These are phyloP conservation scores for Cenchrus fungigraminus DNA, from an alignment of 176 grass and related monocot genomes.

Conservation along the genomic window DNA sequence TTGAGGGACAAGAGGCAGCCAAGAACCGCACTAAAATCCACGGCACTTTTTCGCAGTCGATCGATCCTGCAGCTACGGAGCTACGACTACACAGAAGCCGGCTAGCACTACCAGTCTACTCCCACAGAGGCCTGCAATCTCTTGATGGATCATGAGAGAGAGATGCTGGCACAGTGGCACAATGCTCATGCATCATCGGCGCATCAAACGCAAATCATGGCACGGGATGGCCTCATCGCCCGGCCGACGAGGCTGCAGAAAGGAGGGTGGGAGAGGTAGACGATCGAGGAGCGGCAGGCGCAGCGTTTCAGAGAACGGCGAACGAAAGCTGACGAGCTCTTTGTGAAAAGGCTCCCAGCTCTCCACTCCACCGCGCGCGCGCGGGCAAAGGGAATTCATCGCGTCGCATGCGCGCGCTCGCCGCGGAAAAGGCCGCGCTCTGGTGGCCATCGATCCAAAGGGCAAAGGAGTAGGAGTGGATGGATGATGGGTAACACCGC, in stretches of 20 bases:
- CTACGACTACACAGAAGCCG: too few relatives aligned
- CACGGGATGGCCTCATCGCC: not conserved
- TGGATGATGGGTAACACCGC: not conserved
- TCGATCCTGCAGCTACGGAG: not conserved
- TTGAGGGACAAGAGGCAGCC: not conserved
- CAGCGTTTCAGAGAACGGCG: conserved; percentile 12
- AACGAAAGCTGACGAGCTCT: conserved; percentile 11
- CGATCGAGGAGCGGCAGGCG: not conserved
- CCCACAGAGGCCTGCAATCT: not conserved
- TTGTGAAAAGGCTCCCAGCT: conserved; percentile 23
- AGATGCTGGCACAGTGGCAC: not conserved
- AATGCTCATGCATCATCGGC: not conserved
- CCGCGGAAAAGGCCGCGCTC: not conserved
- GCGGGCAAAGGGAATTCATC: not conserved
- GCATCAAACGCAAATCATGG: conserved; percentile 36
- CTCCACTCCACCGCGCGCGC: too few relatives aligned
- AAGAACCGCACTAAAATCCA: conserved; percentile 35
- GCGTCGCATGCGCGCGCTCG: not conserved
- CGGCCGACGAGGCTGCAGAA: not conserved
- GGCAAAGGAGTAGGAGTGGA: not conserved
- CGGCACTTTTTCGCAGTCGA: not conserved
- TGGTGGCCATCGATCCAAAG: not conserved
- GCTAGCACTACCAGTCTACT: not conserved
- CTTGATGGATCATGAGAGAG: not conserved
- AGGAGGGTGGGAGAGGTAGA: not conserved